phyloP scores from a whole-genome alignment of 331 rosid genomes.

The Malus hybrid region DNA sequence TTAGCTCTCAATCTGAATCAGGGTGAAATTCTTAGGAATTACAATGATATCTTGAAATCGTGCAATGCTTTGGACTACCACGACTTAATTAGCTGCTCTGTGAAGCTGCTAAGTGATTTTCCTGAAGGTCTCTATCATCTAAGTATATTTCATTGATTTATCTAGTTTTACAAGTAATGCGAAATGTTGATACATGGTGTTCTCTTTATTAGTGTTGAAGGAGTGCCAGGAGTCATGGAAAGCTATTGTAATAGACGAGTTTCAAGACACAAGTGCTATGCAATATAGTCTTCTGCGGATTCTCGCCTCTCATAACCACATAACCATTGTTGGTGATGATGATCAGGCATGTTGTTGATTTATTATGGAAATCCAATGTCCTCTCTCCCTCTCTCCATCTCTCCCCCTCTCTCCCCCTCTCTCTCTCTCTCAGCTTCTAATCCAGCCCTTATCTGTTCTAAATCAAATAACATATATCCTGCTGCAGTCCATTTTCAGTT shows the following conservation, averaged over 20 bases:
- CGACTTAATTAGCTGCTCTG: conserved; percentile 83
- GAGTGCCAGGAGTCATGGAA: conserved; percentile 73
- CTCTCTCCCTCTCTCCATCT: neutral
- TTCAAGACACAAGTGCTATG: conserved; percentile 96
- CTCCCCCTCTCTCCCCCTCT: neutral
- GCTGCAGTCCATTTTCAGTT: conserved; percentile 89
- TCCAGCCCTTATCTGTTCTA: conserved; percentile 11
- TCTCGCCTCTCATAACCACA: conserved; percentile 63
- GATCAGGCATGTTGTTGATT: conserved; percentile 55
- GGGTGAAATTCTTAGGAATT: conserved; percentile 76
- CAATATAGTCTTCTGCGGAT: conserved; percentile 67
- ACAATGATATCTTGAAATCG: conserved; percentile 64
- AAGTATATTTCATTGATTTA: neutral
- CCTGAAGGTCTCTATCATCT: conserved; percentile 64
- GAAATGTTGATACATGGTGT: neutral
- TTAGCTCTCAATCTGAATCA: conserved; percentile 32
- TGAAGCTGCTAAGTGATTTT: conserved; percentile 73
- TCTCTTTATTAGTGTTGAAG: conserved; percentile 43
- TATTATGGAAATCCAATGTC: neutral
- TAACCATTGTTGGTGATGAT: conserved; percentile 94
- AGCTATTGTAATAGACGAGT: conserved; percentile 89
- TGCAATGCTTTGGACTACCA: conserved; percentile 96
- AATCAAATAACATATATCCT: conserved; percentile 16
- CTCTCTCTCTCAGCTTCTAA: neutral
- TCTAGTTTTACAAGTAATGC: neutral